Base-by-base conservation (phyloP, 1,284 basidiomycete species). In the Rhodotorula sp. region DNA sequence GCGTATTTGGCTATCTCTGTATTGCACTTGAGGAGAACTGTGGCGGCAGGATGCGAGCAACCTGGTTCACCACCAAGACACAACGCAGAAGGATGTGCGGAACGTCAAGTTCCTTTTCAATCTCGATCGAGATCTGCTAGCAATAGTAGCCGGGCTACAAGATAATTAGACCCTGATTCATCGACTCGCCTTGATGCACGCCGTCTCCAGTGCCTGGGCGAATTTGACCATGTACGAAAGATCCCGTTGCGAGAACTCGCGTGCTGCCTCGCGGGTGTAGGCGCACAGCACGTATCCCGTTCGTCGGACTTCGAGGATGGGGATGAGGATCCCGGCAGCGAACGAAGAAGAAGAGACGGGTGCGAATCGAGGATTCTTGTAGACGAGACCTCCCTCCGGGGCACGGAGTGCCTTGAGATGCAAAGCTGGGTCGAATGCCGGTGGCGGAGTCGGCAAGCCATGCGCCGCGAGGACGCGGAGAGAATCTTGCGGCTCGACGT, bases 361-460 rank as follows among this genome's bases (percentile, higher is more conserved):
- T 18, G 44, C 46, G 64, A 33, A 68, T 33, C 69, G 69, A 20
- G 77, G 73, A 45, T 77, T 77, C 67, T 74, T 70, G 70, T 78
- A 79, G 26, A 78, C 65, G 29, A 77, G 64, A 1, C 78, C 78
- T 30, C 78, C 78, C 58, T 78, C 78, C 12, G 77, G 72, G 17
- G 75, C 67, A 42, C 73, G 68, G 6, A 79, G 67, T 1, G 76
- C 77, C 49, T 76, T 74, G 44, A 78, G 64, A 51, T 79, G 78
- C 42, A 79, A 67, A 5, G 70, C 71, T 17, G 77, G 72, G 63
- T 79, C 78, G 66, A 78, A 78, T 7, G 73, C 65, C 17, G 76
- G 78, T 14, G 70, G 60, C 14, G 75, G 76, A 5, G 48, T 22
- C 2, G 78, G 77, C 14, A 78, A 53, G 37, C 76, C 76, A 60